Percentiles rank a stretch among this genome's conserved stretches.
Conservation (phyloP, 192 early-diverging fungal genomes). For the Mortierella antarctica region DNA sequence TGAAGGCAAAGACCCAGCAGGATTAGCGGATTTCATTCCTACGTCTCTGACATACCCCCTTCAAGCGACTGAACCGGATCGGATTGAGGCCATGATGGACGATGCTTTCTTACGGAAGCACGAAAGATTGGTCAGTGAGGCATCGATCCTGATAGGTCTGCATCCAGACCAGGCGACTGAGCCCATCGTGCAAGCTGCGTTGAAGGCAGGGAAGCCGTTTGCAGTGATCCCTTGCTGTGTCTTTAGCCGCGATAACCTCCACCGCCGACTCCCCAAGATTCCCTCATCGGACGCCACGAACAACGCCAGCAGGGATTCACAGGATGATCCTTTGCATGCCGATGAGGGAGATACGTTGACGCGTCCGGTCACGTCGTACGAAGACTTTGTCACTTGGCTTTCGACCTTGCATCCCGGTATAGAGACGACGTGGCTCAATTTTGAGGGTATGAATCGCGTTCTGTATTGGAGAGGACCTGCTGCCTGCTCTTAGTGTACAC, state of each 20-base stretch:
- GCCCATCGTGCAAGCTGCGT: conserved; percentile 63
- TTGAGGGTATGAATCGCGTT: conserved; percentile 50
- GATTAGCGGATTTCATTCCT: conserved; percentile 19
- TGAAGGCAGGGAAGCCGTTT: conserved; percentile 60
- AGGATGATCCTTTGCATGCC: background rate
- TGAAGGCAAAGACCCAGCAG: conserved; percentile 7
- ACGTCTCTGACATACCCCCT: conserved; percentile 22
- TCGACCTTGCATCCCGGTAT: conserved; percentile 34
- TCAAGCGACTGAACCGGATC: conserved; percentile 36
- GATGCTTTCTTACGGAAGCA: conserved; percentile 45
- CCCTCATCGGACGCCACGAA: background rate
- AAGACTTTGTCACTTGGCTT: conserved; percentile 48
- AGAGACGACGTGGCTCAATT: conserved; percentile 47
- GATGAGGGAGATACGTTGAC: conserved; percentile 2
- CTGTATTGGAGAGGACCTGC: conserved; percentile 35
- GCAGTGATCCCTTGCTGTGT: conserved; percentile 71
- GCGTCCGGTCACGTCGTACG: conserved; percentile 42
- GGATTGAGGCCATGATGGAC: conserved; percentile 50
- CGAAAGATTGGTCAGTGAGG: conserved; percentile 22
- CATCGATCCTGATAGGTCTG: conserved; percentile 63
- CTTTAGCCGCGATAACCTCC: conserved; percentile 62
- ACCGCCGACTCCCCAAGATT: conserved; percentile 48
- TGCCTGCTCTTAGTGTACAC: background rate
- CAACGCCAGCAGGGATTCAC: background rate
- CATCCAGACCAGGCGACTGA: conserved; percentile 73